Evolutionary conservation across 768 basidiomycete genomes (phyloP).

Genomic region (Floccularia luteovirens): DNA sequence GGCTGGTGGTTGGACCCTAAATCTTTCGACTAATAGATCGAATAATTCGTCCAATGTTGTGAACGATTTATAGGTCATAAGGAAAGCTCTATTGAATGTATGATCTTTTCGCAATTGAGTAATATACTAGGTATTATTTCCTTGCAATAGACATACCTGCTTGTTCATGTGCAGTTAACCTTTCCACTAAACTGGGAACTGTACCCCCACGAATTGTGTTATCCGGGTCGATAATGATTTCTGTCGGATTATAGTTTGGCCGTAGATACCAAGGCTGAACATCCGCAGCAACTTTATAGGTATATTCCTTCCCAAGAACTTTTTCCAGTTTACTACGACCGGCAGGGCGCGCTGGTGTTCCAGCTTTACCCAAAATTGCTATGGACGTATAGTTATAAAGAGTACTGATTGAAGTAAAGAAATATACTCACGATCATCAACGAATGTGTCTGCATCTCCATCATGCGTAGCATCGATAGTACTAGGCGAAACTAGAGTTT

Average conservation of each 20-base stretch:
- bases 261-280: conserved; percentile 78
- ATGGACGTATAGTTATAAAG: conserved; percentile 1
- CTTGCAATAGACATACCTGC: conserved; percentile 46
- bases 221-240: conserved; percentile 83
- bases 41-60: conserved; percentile 78
- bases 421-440: conserved; percentile 11
- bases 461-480: no score
- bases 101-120: conserved; percentile 41
- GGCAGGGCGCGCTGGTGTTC: conserved; percentile 17
- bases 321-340: conserved; percentile 53
- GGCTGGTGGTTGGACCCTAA: conserved; percentile 68
- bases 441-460: conserved; percentile 6
- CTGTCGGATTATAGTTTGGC: conserved; percentile 68
- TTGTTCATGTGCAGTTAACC: conserved; percentile 86
- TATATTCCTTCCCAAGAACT: conserved; percentile 55
- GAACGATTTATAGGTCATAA: conserved; percentile 96
- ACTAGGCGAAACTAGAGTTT: no score
- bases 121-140: background rate
- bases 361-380: conserved; percentile 18
- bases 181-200: conserved; percentile 77
- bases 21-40: conserved; percentile 73
- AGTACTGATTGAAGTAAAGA: conserved; percentile 23
- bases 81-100: conserved; percentile 79
- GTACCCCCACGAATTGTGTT: conserved; percentile 84
- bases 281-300: conserved; percentile 34